Percentiles rank a stretch among this genome's conserved stretches.
These are phyloP conservation scores for Ambrosia artemisiifolia DNA, from an alignment of 129 eudicot genomes.

Conservation along the genomic window DNA sequence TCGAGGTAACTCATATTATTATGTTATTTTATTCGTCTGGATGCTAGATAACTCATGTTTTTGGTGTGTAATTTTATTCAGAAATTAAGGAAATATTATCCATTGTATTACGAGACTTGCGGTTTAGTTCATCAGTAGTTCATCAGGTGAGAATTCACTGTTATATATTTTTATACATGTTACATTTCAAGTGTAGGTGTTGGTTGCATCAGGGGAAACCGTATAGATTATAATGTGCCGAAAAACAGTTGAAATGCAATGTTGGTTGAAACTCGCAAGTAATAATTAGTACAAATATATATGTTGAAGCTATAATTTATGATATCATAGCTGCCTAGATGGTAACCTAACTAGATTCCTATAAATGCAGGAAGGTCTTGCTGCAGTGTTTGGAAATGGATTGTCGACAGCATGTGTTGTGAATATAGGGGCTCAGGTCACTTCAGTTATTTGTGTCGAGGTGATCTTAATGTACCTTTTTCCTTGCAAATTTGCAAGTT, in stretches of 20 bases:
- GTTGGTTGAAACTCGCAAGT: neutral
- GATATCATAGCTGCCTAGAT: neutral
- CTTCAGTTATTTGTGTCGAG: conserved; percentile 87
- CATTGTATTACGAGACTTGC: conserved; percentile 72
- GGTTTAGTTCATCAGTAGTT: conserved; percentile 85
- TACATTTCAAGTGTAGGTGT: conserved; percentile 9
- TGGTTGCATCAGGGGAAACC: conserved; percentile 8
- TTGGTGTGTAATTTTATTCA: conserved; percentile 24
- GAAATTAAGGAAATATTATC: conserved; percentile 87
- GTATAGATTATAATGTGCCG: neutral
- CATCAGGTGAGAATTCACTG: conserved; percentile 61
- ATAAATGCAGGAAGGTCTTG: conserved; percentile 83
- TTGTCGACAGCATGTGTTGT: conserved; percentile 92
- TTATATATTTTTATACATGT: conserved; percentile 4
- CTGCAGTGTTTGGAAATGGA: conserved; percentile 95
- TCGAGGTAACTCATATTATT: conserved; percentile 54
- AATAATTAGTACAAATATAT: neutral
- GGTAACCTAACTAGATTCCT: neutral
- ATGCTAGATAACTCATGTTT: neutral
- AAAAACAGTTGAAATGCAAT: neutral
- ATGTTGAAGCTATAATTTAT: neutral
- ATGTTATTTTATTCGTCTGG: neutral
- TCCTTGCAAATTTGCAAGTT: neutral
- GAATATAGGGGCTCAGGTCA: conserved; percentile 90
- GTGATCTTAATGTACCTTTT: conserved; percentile 33